These are phyloP conservation scores for Davidsoniella virescens DNA, from an alignment of 2,329 filamentous ascomycete species.

Conservation along the genomic window DNA sequence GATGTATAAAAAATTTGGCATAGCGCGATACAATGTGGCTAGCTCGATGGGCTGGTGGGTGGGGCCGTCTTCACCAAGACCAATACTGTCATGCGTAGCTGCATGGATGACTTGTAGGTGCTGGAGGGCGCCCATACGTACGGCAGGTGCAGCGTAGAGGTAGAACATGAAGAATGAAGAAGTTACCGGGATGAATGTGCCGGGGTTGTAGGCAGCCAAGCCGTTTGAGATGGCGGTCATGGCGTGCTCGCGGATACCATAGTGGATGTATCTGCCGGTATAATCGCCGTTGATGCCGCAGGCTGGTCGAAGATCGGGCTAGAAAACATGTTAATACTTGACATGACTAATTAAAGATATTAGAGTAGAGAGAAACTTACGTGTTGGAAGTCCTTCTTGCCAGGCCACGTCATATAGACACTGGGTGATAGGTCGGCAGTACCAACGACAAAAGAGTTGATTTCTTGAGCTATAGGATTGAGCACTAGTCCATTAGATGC, in stretches of 20 bases:
- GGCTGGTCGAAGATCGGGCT: constrained; percentile 16
- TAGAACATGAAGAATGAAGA: constrained; percentile 50
- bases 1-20: constrained; percentile 46
- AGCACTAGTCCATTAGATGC: constrained; percentile 31
- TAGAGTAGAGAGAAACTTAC: no score
- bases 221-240: constrained; percentile 44
- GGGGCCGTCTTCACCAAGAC: constrained; percentile 42
- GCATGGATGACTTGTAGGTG: constrained; percentile 39
- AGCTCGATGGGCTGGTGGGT: constrained; percentile 47
- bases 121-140: constrained; percentile 30
- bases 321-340: no score
- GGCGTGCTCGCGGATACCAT: constrained; percentile 44
- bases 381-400: constrained; percentile 33
- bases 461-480: constrained; percentile 33
- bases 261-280: constrained; percentile 40
- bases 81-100: constrained; percentile 46
- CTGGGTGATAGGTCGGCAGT: constrained; percentile 37
- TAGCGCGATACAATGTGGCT: constrained; percentile 39
- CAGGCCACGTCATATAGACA: constrained; percentile 39
- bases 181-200: constrained; percentile 40
- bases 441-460: constrained; percentile 35
- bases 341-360: no score
- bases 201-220: constrained; percentile 38
- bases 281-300: constrained; percentile 30
- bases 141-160: constrained; percentile 19